Evolutionary conservation across 2,329 filamentous ascomycete genomes (phyloP), one percentile per base, ranked within the genome.

Genomic region (Epichloe uncinata): DNA sequence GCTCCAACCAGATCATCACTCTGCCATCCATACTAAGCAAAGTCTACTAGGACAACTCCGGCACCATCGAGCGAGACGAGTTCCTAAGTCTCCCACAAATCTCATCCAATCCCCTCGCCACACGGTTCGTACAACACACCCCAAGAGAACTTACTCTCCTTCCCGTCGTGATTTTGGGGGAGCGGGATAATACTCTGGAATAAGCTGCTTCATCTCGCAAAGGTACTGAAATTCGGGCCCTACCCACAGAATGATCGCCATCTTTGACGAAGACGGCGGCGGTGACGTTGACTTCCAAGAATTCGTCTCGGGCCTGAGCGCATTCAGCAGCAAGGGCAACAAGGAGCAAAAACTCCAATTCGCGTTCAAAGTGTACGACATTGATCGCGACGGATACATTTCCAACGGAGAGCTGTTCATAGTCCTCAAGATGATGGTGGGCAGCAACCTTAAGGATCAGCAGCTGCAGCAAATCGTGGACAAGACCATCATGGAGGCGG

Each of bases 391-490:
- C 68, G 93, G 93, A 22, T 98, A 87, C 72, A 98, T 98, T 64
- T 95, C 87, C 74, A 98, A 98, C 69, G 93, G 93, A 61, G 93
- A 98, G 74, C 79, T 98, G 47, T 98, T 97, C 69, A 97, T 98
- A 62, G 93, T 98, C 63, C 78, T 98, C 62, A 98, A 98, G 85
- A 98, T 98, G 93, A 98, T 98, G 93, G 93, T 98, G 47, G 93
- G 93, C 53, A 96, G 87, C 73, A 98, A 98, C 69, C 73, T 98
- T 63, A 98, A 98, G 77, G 93, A 98, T 68, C 88, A 96, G 71
- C 93, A 98, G 73, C 73, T 98, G 66, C 93, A 98, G 73, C 93
- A 91, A 80, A 98, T 98, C 66, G 93, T 98, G 59, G 93, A 98
- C 74, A 98, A 98, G 81, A 98, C 93, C 53, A 97, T 98, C 67